A percentile compares a stretch with the other conserved stretches of the same genome.
Evolutionary conservation across 768 basidiomycete genomes (phyloP).

Genomic region (Rubroboletus pulcherrimus): DNA sequence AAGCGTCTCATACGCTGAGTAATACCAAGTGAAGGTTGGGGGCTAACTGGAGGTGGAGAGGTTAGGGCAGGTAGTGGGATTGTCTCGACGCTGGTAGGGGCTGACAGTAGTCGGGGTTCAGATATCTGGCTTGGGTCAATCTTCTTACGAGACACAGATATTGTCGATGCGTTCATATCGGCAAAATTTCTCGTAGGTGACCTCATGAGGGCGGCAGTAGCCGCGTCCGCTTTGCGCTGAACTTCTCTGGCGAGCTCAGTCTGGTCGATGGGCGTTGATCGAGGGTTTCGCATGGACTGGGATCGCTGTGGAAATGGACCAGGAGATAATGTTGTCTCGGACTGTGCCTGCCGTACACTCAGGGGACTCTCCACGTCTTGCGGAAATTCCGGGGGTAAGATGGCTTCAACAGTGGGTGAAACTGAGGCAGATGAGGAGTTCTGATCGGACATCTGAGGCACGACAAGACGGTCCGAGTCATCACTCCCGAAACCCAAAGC

Average conservation of each 20-base stretch:
- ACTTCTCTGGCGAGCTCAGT: constrained; percentile 61
- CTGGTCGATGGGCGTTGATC: constrained; percentile 43
- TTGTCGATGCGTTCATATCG: constrained; percentile 38
- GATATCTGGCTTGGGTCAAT: constrained; percentile 65
- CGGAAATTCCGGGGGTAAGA: constrained; percentile 23
- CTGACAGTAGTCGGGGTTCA: constrained; percentile 60
- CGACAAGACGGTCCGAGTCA: constrained; percentile 27
- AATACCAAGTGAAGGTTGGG: constrained; percentile 46
- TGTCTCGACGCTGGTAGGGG: constrained; percentile 64
- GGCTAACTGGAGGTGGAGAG: constrained; percentile 35
- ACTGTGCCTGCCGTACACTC: background rate
- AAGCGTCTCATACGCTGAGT: constrained; percentile 72
- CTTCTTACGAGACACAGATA: constrained; percentile 48
- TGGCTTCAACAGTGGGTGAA: constrained; percentile 35
- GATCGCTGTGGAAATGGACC: constrained; percentile 25
- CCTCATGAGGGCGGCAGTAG: constrained; percentile 57
- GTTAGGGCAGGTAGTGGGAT: constrained; percentile 47
- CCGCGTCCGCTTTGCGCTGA: constrained; percentile 64
- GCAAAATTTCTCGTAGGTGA: constrained; percentile 40
- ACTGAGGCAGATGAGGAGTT: constrained; percentile 29
- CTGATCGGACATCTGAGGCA: constrained; percentile 20
- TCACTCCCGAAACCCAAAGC: constrained; percentile 61
- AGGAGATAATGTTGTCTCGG: constrained; percentile 13
- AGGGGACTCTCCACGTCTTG: constrained; percentile 16
- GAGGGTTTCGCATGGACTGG: constrained; percentile 38